Base-by-base conservation (phyloP, 495 filamentous ascomycete genomes). In the Aspergillus campestris region DNA sequence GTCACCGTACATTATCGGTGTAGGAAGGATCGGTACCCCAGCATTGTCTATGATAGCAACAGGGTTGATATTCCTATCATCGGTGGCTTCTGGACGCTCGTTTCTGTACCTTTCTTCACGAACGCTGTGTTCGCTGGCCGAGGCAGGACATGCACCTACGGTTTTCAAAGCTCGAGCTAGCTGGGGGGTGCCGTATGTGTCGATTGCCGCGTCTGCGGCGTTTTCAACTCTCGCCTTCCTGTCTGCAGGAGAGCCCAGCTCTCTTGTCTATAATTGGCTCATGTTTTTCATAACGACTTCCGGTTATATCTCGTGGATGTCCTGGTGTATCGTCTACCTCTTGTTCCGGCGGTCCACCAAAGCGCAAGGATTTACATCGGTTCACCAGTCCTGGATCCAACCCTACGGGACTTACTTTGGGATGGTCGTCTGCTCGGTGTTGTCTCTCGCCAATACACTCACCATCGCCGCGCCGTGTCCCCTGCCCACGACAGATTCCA, bases 31-130 rank as follows among this genome's bases (percentile, higher is more conserved):
- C 8, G 64, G 68, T 3, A 75, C 82, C 50, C 68, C 66, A 0
- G 74, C 71, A 7, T 71, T 88, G 11, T 73, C 77, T n/a, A 73
- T 66, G 3, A 69, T 85, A 24, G 82, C 83, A 44, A 88, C 84
- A 31, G 74, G 79, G 1, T 67, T 82, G 5, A 86, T 90, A 40
- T 72, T 87, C 34, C 78, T 83, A 8, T 86, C 82, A 3, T 85
- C 83, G 2, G 84, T 84, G 69, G 80, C 78, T 7, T 78, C 79
- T 13, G 80, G 72, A 31, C 82, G 81, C 51, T 74, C 75, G 1
- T 82, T 79, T 61, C 65, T 83, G 11, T 78, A 73, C 52, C 59
- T 73, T 7, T 69, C 74, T 5, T 78, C 75, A 3, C 77, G 78
- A n/a, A 65, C 60, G 2, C 58, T 78, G 15, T 70, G 63, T 46